Percentiles rank a stretch among this genome's conserved stretches.
phyloP scores from a whole-genome alignment of 2,329 filamentous ascomycete species.

The Penicillium sp. region DNA sequence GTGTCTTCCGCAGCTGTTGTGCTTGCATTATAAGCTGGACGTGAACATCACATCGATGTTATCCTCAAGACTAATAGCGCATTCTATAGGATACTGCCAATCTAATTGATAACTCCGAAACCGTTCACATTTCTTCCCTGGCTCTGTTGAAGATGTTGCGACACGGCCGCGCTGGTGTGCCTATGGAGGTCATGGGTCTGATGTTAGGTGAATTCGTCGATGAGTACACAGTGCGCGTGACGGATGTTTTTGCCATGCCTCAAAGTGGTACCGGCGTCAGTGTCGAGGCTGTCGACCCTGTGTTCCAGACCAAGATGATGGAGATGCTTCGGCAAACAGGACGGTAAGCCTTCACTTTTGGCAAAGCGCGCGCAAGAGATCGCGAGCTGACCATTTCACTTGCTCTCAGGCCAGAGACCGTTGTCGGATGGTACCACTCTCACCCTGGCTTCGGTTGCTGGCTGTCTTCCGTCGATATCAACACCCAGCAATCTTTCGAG shows the following conservation, averaged over 20 bases:
- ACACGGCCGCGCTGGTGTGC: conserved; percentile 93
- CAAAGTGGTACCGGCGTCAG: conserved; percentile 97
- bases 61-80: conserved; percentile 6
- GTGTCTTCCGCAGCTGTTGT: conserved; percentile 4
- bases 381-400: conserved; percentile 7
- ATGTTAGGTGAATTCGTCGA: conserved; percentile 99
- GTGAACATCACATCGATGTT: background rate
- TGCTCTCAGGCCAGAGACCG: conserved; percentile 75
- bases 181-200: conserved; percentile 99
- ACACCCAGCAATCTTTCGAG: conserved; percentile 99
- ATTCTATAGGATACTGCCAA: conserved; percentile 72
- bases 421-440: conserved; percentile 99
- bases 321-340: conserved; percentile 98
- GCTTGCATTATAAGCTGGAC: conserved; percentile 4
- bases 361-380: background rate
- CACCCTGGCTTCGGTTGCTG: conserved; percentile 99
- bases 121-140: conserved; percentile 97
- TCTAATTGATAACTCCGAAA: conserved; percentile 98
- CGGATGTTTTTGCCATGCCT: conserved; percentile 99
- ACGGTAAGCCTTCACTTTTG: conserved; percentile 58
- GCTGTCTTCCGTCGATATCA: conserved; percentile 98
- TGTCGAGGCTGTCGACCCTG: conserved; percentile 95
- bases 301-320: conserved; percentile 99
- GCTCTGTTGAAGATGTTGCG: conserved; percentile 98
- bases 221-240: conserved; percentile 96